These are phyloP conservation scores for Sphagnum magellanicum DNA, from an alignment of 228 moss, liverwort and hornwort species.

Conservation along the genomic window DNA sequence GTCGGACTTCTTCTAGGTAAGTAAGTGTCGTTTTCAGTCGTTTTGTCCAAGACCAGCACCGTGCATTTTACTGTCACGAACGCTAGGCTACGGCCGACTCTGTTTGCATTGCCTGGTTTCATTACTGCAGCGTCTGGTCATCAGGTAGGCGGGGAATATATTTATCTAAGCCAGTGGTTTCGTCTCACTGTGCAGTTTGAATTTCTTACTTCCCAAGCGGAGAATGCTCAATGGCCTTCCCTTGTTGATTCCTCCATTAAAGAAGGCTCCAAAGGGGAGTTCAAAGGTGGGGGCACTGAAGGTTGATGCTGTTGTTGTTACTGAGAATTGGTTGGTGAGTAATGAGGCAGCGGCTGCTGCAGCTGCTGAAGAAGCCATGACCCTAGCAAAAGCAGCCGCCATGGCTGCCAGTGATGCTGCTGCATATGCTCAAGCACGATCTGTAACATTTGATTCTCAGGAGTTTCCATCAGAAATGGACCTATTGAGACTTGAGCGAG, in stretches of 20 bases:
- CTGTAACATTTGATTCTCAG: slow-evolving; percentile 31
- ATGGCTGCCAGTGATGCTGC: slow-evolving; percentile 70
- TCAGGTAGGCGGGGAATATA: not conserved
- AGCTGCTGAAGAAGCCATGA: slow-evolving; percentile 59
- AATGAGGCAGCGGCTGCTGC: slow-evolving; percentile 37
- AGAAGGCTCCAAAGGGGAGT: slow-evolving; percentile 7
- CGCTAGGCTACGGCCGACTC: too few species aligned
- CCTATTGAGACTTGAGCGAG: slow-evolving; percentile 73
- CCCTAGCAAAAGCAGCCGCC: slow-evolving; percentile 63
- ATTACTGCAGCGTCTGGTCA: not conserved
- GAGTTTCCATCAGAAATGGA: slow-evolving; percentile 73
- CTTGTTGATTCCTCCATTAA: not conserved
- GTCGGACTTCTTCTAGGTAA: slow-evolving; percentile 16
- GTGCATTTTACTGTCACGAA: too few species aligned
- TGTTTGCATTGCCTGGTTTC: not conserved
- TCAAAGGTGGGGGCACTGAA: slow-evolving; percentile 16
- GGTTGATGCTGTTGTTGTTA: slow-evolving; percentile 39
- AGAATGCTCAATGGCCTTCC: not conserved
- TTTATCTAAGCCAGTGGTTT: not conserved
- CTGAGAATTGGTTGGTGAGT: slow-evolving; percentile 48
- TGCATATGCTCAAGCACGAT: slow-evolving; percentile 47
- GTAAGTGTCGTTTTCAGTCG: not conserved
- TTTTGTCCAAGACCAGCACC: not conserved
- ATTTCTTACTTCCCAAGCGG: not conserved
- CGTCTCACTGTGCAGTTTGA: not conserved